Evolutionary conservation across 306 rosid species (phyloP).

Genomic region (Albizia julibrissin): DNA sequence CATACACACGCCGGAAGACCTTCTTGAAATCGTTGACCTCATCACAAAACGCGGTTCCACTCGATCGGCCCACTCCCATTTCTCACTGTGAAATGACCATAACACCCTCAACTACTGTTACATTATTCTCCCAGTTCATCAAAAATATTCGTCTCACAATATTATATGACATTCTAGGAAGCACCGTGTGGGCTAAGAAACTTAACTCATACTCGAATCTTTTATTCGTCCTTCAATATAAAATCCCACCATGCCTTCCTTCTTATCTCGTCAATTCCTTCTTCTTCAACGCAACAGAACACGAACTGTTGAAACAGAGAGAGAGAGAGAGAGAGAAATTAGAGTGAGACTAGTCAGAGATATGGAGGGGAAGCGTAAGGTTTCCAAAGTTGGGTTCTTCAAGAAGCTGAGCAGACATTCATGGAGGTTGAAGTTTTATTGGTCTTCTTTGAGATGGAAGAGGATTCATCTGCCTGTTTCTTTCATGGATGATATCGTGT

Average conservation of each 20-base stretch:
- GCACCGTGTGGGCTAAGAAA: background rate
- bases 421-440: conserved; percentile 43
- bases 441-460: conserved; percentile 56
- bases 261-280: background rate
- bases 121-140: background rate
- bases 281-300: background rate
- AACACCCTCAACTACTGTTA: background rate
- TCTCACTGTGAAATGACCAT: background rate
- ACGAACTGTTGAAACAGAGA: background rate
- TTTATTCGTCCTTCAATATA: background rate
- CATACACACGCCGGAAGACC: background rate
- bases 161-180: background rate
- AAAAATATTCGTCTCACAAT: background rate
- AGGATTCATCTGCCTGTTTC: conserved; percentile 43
- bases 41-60: background rate
- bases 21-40: background rate
- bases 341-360: background rate
- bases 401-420: conserved; percentile 51
- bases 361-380: conserved; percentile 39
- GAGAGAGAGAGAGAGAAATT: background rate
- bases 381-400: conserved; percentile 34
- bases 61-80: background rate
- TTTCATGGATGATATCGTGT: conserved; percentile 49
- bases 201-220: background rate
- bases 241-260: background rate